Base-by-base conservation (phyloP, 495 filamentous ascomycete genomes). In the Hypomontagnella submonticulosa region DNA sequence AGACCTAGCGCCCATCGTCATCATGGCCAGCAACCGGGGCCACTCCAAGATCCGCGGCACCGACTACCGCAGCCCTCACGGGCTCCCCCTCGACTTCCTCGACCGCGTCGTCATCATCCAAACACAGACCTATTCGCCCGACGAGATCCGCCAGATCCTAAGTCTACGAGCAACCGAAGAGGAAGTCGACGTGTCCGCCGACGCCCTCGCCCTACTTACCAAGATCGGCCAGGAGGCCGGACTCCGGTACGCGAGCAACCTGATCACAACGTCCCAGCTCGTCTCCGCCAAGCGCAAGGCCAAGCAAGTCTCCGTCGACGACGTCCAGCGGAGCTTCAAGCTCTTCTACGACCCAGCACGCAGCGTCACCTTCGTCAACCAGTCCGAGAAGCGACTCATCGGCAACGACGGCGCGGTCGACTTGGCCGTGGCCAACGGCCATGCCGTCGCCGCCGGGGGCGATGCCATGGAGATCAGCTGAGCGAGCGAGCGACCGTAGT, bases 21-120 rank as follows among this genome's bases (percentile, higher is more conserved):
- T 99, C 77, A 97, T 99, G 93, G 95, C 95, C n/a, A 95, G 90
- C 83, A 99, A 99, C 77, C 85, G 95, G 30, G 95, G 95, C 52
- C 87, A 93, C 70, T 89, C 94, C n/a, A 85, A 87, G 47, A 97
- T 99, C 67, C 85, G 96, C 9, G 95, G 96, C 32, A 99, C 96
- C 32, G 92, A 89, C 67, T 95, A 97, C 78, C 89, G 86, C 57
- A 92, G 89, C 57, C 94, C 95, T 1, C 95, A 98, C 76, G 95
- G 95, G 1, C 79, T 99, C 4, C 95, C 96, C 0, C 87, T 97
- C 27, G 95, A 99, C 75, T 97, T 99, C 80, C 86, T 98, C 7
- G 95, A 98, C 71, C 91, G 96, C 11, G 90, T 97, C 33, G 90
- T 96, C 54, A 99, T 99, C 74, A 91, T 98, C 71, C 94, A 92